Evolutionary conservation across 2,329 filamentous ascomycete genomes (phyloP).

Genomic region (Alternaria atra): DNA sequence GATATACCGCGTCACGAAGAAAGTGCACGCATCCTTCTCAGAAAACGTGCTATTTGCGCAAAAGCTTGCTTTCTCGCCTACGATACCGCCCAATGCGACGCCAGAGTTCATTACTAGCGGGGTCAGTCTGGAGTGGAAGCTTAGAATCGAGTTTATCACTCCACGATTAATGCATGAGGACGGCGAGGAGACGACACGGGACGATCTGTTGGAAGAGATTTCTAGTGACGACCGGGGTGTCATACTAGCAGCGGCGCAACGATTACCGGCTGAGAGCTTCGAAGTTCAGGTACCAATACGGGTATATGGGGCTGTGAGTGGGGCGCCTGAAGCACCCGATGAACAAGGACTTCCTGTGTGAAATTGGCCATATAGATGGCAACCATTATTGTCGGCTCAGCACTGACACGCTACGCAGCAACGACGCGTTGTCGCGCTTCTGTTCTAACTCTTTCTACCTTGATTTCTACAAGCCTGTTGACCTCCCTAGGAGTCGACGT

Average conservation of each 20-base stretch:
- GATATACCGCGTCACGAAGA: constrained; percentile 85
- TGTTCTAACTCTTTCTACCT: too few species aligned
- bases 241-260: constrained; percentile 79
- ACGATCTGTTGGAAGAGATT: constrained; percentile 76
- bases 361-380: constrained; percentile 9
- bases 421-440: not conserved
- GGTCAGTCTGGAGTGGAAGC: constrained; percentile 85
- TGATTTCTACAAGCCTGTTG: not conserved
- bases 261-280: constrained; percentile 85
- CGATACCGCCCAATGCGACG: constrained; percentile 83
- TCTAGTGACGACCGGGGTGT: constrained; percentile 80
- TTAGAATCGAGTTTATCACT: constrained; percentile 92
- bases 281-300: constrained; percentile 85
- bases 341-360: constrained; percentile 47
- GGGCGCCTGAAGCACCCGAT: constrained; percentile 43
- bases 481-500: not conserved
- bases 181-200: constrained; percentile 38
- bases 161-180: constrained; percentile 61
- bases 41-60: constrained; percentile 85
- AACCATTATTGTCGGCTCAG: not conserved
- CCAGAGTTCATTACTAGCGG: constrained; percentile 93
- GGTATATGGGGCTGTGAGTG: constrained; percentile 72
- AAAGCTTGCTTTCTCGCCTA: constrained; percentile 80
- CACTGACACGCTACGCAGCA: not conserved
- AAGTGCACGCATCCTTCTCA: constrained; percentile 78